Percentiles rank a stretch among this genome's conserved stretches.
These are phyloP conservation scores for Pseudisothecium myosuroides DNA, from an alignment of 225 moss, liverwort and hornwort species.

Conservation along the genomic window DNA sequence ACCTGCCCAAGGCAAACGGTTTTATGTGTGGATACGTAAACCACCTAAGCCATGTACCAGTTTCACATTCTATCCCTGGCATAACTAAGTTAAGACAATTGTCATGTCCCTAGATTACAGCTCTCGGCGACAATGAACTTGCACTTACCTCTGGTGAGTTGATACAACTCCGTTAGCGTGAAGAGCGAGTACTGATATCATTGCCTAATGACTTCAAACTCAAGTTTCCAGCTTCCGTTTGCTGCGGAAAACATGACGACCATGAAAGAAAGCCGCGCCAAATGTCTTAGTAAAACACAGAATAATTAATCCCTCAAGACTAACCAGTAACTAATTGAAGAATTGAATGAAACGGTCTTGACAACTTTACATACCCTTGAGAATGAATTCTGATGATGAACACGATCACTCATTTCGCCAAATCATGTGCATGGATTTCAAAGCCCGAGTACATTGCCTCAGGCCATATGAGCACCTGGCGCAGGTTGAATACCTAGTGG, in stretches of 20 bases:
- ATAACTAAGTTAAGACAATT: background rate
- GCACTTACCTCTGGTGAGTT: background rate
- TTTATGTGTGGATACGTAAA: background rate
- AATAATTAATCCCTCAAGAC: slow-evolving; percentile 20
- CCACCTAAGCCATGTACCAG: background rate
- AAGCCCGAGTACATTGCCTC: background rate
- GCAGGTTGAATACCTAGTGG: background rate
- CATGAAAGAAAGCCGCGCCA: slow-evolving; percentile 3
- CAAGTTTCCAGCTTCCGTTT: background rate
- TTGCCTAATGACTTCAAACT: background rate
- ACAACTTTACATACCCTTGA: background rate
- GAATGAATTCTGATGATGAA: background rate
- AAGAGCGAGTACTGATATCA: background rate
- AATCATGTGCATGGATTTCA: background rate
- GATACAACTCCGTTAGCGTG: background rate
- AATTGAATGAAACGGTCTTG: background rate
- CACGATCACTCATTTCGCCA: background rate
- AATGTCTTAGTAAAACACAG: slow-evolving; percentile 6
- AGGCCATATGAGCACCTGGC: background rate
- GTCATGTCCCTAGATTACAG: background rate
- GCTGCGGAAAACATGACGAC: background rate
- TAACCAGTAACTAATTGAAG: slow-evolving; percentile 1
- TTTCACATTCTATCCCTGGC: background rate
- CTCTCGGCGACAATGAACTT: background rate
- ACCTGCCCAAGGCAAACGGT: background rate